Evolutionary conservation across 2,329 filamentous ascomycete species (phyloP), one percentile per base, ranked within the genome.

Genomic region (Dothiorella sarmentorum): DNA sequence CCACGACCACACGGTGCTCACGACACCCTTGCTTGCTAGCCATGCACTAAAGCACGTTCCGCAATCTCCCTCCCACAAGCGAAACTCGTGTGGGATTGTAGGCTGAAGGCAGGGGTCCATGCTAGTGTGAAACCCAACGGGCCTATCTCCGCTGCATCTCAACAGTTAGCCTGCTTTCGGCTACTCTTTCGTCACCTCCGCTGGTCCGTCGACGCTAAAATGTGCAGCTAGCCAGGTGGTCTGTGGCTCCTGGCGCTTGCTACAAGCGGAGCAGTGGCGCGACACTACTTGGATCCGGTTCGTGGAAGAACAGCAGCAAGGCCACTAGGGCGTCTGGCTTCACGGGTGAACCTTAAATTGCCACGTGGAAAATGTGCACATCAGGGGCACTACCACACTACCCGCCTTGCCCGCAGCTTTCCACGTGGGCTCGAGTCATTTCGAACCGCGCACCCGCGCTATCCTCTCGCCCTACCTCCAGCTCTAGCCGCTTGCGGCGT

Each of bases 321-420:
- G 47, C 47, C 47, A 20, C 47, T 38, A 51, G 15, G 11, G 7
- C 5, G 7, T 10, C 40, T 43, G 40, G 40, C 40, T 26, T 43
- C 47, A 51, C 47, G 47, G 47, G 47, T 51, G 47, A 51, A 51
- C 47, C 47, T 51, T 51, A 51, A 37, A 37, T 51, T 37, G 47
- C 47, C 47, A 51, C 47, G 47, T 51, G 47, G 47, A 20, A 51
- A n/a, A 33, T 5, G 7, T 17, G 31, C 47, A n/a, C n/a, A 24
- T 35, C 20, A 22, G 33, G 31, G 45, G 47, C 17, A 33, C 24
- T 37, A 37, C 31, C 31, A 4, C 13, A 5, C 31, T 13, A 29
- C 20, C 33, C 17, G 47, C 31, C 33, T 51, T 11, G 18, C n/a
- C n/a, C n/a, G n/a, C n/a, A n/a, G 15, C n/a, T 51, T 37, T 10